Evolutionary conservation across 805 yeast genomes (phyloP).

Genomic region (Ogataea nitratoaversa): DNA sequence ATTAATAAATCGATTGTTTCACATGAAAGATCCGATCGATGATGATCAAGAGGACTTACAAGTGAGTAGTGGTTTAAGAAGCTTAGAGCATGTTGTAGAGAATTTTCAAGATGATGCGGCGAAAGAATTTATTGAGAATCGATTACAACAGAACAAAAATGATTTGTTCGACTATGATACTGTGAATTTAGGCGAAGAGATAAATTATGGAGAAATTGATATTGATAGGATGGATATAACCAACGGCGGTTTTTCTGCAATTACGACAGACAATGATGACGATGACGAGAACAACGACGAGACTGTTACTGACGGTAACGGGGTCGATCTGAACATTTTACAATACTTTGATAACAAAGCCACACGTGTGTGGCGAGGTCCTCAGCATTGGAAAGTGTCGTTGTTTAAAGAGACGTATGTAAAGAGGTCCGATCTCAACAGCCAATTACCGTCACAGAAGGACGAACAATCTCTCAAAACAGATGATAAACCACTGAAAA

Average conservation of each 20-base stretch:
- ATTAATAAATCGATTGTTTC: neutral
- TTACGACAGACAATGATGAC: neutral
- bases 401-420: constrained; percentile 42
- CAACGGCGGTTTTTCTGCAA: neutral
- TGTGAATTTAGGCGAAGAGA: neutral
- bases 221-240: neutral
- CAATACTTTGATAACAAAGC: constrained; percentile 73
- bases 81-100: neutral
- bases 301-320: constrained; percentile 12
- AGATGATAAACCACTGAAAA: neutral
- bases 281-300: constrained; percentile 1
- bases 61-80: constrained; percentile 3
- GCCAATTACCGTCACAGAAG: neutral
- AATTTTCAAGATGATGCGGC: constrained; percentile 18
- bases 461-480: neutral
- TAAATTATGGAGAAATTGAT: neutral
- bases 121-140: constrained; percentile 4
- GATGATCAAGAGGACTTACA: neutral
- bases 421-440: neutral
- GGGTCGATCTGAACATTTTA: constrained; percentile 57
- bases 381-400: constrained; percentile 81
- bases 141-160: constrained; percentile 2
- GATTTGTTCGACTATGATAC: constrained; percentile 4
- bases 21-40: neutral
- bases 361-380: constrained; percentile 75